phyloP scores from a whole-genome alignment of 129 eudicot species.

The Apium graveolens region DNA sequence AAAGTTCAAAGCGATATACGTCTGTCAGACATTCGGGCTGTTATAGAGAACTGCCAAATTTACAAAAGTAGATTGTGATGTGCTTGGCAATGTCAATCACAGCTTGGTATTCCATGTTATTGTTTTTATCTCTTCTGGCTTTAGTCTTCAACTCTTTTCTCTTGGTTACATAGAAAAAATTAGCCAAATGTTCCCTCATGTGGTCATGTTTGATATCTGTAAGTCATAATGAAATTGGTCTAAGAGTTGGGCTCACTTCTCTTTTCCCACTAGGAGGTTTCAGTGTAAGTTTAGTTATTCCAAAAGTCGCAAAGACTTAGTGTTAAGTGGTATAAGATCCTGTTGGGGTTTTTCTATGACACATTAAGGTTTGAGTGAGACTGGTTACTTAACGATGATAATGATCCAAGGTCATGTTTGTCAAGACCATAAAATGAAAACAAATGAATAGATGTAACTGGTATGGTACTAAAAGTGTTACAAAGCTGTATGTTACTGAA shows the following conservation, averaged over 20 bases:
- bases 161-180: background rate
- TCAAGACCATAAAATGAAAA: background rate
- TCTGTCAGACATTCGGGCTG: background rate
- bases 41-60: background rate
- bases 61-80: background rate
- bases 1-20: background rate
- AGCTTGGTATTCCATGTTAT: background rate
- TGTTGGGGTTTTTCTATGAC: too few relatives aligned
- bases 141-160: background rate
- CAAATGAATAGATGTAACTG: background rate
- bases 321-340: too few relatives aligned
- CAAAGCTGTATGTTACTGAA: background rate
- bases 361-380: too few relatives aligned
- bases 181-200: background rate
- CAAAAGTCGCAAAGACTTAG: background rate
- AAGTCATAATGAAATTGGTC: background rate
- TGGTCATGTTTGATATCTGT: background rate
- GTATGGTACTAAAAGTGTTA: background rate
- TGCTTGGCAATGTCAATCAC: background rate
- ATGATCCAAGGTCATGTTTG: background rate
- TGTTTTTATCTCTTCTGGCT: background rate
- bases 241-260: background rate
- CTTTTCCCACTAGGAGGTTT: background rate
- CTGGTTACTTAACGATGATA: too few relatives aligned
- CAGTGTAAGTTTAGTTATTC: background rate